These are phyloP conservation scores for Hericium alpestre DNA, from an alignment of 768 basidiomycete genomes.

Conservation along the genomic window DNA sequence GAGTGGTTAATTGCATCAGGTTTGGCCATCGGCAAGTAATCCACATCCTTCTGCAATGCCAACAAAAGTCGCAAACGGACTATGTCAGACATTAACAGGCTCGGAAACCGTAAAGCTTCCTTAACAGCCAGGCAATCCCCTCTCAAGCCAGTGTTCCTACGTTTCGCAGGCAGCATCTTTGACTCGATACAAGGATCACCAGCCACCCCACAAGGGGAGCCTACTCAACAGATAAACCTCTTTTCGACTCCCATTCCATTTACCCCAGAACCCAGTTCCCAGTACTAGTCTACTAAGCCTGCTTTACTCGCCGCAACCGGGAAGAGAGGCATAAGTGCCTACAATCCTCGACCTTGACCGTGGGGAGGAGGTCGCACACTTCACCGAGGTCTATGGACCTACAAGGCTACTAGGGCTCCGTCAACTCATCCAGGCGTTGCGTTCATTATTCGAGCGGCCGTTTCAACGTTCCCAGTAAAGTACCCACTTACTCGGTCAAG, in stretches of 20 bases:
- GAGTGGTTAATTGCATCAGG: conserved; percentile 24
- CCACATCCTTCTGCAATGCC: conserved; percentile 22
- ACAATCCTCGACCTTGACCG: too few relatives aligned
- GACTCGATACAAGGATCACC: conserved; percentile 1
- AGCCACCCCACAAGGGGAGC: conserved; percentile 1
- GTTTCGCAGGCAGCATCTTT: background rate
- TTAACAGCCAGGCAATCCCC: conserved; percentile 6
- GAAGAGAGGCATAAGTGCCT: too few relatives aligned
- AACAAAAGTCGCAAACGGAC: conserved; percentile 13
- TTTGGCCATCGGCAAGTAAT: conserved; percentile 28
- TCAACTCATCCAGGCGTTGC: too few relatives aligned
- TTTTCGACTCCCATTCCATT: background rate
- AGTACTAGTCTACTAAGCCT: too few relatives aligned
- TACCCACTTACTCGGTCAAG: too few relatives aligned
- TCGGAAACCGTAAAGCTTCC: background rate
- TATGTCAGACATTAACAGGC: conserved; percentile 7
- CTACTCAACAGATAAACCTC: conserved; percentile 2
- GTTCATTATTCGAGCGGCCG: too few relatives aligned
- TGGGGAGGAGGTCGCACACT: too few relatives aligned
- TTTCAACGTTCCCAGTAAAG: too few relatives aligned
- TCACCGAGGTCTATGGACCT: too few relatives aligned
- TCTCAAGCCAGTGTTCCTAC: conserved; percentile 12
- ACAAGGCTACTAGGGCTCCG: too few relatives aligned
- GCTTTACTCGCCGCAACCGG: too few relatives aligned
- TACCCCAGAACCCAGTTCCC: too few relatives aligned